Percentiles rank a stretch among this genome's conserved stretches.
phyloP scores from a whole-genome alignment of 1,284 basidiomycete genomes.

The Marasmius sp. region DNA sequence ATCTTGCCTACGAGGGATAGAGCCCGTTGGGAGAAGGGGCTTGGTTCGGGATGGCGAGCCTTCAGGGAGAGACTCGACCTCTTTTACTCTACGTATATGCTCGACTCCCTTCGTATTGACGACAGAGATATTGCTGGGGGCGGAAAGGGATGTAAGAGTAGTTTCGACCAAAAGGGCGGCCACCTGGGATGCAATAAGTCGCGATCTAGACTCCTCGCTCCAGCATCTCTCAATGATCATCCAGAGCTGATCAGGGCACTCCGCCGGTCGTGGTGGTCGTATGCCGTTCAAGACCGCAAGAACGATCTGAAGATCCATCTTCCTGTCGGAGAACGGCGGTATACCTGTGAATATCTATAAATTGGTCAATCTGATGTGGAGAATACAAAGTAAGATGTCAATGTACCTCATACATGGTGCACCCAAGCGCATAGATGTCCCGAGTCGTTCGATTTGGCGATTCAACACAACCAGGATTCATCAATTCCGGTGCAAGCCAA shows the following conservation, averaged over 20 bases:
- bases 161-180: neutral
- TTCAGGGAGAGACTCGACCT: too few species aligned
- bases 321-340: neutral
- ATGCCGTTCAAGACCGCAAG: neutral
- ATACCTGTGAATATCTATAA: neutral
- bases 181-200: neutral
- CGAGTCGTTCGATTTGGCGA: neutral
- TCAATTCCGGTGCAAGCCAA: constrained; percentile 10
- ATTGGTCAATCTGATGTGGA: too few species aligned
- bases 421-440: constrained; percentile 12
- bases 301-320: neutral
- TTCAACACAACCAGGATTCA: neutral
- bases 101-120: too few species aligned
- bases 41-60: too few species aligned
- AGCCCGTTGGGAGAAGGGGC: too few species aligned
- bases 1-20: too few species aligned
- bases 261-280: neutral
- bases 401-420: constrained; percentile 10
- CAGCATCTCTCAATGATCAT: neutral
- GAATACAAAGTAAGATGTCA: neutral
- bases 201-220: neutral
- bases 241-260: neutral
- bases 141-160: too few species aligned
- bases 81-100: too few species aligned
- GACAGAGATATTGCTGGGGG: too few species aligned